These are phyloP conservation scores for Agapanthus africanus DNA, from an alignment of 106 monocot species.

Conservation along the genomic window DNA sequence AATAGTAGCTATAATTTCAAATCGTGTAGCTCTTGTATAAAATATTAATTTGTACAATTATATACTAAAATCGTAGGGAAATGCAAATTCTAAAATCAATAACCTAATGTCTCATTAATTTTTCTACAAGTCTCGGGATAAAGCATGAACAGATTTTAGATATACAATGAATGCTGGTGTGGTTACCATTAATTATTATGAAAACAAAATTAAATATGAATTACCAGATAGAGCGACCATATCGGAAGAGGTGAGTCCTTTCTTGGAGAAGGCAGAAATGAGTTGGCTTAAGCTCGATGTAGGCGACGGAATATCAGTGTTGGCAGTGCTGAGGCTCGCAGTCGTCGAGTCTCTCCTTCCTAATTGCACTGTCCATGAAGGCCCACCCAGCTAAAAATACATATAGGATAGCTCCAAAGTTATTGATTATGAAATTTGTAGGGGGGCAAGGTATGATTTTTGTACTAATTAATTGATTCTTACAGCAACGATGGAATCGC, in stretches of 20 bases:
- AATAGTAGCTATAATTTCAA: no score
- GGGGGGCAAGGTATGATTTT: background rate
- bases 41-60: no score
- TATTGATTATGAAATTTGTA: background rate
- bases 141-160: no score
- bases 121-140: no score
- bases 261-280: conserved; percentile 17
- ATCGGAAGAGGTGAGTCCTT: conserved; percentile 16
- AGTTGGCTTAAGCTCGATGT: background rate
- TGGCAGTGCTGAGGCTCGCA: conserved; percentile 10
- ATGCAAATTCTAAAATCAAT: no score
- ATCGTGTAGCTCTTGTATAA: no score
- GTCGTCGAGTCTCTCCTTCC: conserved; percentile 27
- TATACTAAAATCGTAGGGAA: no score
- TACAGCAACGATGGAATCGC: conserved; percentile 40
- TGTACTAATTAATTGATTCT: background rate
- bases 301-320: conserved; percentile 14
- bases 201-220: background rate
- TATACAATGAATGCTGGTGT: background rate
- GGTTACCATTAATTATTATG: background rate
- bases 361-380: conserved; percentile 14
- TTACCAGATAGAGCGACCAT: conserved; percentile 16
- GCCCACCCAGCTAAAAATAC: conserved; percentile 26
- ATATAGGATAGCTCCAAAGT: background rate
- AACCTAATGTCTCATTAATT: no score